Evolutionary conservation across 208 protist genomes (phyloP).

Genomic region (Acanthamoeba royreba): DNA sequence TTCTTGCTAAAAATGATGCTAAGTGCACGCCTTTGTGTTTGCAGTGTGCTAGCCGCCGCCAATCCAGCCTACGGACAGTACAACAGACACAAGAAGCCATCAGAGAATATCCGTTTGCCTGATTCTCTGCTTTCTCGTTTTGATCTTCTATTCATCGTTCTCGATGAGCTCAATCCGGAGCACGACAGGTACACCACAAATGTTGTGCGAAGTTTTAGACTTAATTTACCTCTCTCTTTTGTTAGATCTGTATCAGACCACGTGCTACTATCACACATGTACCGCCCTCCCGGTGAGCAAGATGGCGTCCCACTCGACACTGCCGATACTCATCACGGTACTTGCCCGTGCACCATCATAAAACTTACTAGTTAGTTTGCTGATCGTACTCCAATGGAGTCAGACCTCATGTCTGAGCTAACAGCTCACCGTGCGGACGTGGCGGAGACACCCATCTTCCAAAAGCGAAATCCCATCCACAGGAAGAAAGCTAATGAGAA

Average conservation of each 20-base stretch:
- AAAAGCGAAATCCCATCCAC: slow-evolving; percentile 29
- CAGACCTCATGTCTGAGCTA: slow-evolving; percentile 23
- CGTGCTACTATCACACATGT: slow-evolving; percentile 93
- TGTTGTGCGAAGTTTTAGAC: neutral
- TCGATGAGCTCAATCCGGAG: slow-evolving; percentile 92
- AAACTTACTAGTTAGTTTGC: neutral
- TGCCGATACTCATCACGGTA: neutral
- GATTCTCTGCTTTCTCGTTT: slow-evolving; percentile 99
- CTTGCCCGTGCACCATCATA: neutral
- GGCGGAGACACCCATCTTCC: slow-evolving; percentile 53
- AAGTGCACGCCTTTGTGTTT: neutral
- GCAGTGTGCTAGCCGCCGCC: slow-evolving; percentile 96
- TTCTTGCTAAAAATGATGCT: neutral
- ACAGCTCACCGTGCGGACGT: neutral
- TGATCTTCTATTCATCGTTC: slow-evolving; percentile 99
- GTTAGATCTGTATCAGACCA: slow-evolving; percentile 88
- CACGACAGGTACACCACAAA: slow-evolving; percentile 79
- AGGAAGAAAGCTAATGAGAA: neutral
- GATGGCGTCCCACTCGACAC: slow-evolving; percentile 13
- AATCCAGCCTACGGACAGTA: slow-evolving; percentile 99
- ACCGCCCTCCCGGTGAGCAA: slow-evolving; percentile 8
- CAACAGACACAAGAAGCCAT: slow-evolving; percentile 85
- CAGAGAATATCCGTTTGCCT: slow-evolving; percentile 96
- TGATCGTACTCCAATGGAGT: neutral
- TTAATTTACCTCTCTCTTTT: neutral